These are phyloP conservation scores for Tolypocladium guangdongense DNA, from an alignment of 2,329 filamentous ascomycete genomes.

Conservation along the genomic window DNA sequence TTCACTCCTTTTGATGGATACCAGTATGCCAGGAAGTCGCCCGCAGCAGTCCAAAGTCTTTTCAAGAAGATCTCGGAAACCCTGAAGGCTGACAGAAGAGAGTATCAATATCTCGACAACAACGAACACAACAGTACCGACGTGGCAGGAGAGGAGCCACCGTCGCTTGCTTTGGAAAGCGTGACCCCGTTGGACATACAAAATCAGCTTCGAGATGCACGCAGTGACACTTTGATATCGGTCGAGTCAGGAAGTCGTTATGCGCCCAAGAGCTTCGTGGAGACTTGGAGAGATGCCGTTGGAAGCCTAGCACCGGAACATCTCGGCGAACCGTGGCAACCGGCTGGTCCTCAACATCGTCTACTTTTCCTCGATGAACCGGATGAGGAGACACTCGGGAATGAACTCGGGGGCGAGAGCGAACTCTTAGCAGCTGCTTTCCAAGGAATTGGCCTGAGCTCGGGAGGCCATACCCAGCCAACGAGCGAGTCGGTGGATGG, in stretches of 20 bases:
- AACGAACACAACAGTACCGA: neutral
- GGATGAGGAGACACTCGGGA: neutral
- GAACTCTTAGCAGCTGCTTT: neutral
- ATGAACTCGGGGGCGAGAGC: neutral
- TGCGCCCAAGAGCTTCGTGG: neutral
- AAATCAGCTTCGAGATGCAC: neutral
- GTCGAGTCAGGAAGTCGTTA: neutral
- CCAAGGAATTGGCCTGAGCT: neutral
- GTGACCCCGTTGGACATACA: neutral
- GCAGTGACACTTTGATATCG: neutral
- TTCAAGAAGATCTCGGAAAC: neutral
- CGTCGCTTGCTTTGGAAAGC: neutral
- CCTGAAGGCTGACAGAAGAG: neutral
- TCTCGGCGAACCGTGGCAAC: neutral
- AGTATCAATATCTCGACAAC: neutral
- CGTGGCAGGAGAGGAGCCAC: neutral
- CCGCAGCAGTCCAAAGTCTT: neutral
- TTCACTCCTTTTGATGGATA: conserved; percentile 9
- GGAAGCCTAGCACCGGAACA: neutral
- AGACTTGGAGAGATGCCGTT: conserved; percentile 1
- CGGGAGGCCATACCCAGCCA: too few relatives aligned
- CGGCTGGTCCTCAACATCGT: neutral
- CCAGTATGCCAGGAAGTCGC: conserved; percentile 7
- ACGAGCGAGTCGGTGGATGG: neutral
- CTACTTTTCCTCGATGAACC: neutral